Percentiles rank a stretch among this genome's conserved stretches.
phyloP scores from a whole-genome alignment of 352 stramenopile species.

The Thalassiosira livingstoniorum region DNA sequence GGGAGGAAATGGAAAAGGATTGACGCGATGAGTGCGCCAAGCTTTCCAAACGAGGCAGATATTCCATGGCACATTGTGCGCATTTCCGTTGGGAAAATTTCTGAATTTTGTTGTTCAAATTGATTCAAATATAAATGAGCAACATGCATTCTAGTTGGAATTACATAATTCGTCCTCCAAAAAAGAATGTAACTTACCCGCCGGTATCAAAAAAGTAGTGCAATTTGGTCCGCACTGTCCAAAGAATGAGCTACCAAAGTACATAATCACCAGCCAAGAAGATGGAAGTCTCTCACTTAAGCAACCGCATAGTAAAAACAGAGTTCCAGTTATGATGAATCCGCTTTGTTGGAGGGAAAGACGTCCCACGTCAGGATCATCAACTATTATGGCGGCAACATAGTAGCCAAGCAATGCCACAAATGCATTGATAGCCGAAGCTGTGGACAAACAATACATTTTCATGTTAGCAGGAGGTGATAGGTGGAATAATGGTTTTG shows the following conservation, averaged over 20 bases:
- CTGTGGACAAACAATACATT: too few species aligned
- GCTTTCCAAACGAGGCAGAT: constrained; percentile 89
- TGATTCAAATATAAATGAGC: not conserved
- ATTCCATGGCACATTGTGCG: constrained; percentile 90
- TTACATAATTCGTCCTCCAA: too few species aligned
- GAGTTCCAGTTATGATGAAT: constrained; percentile 76
- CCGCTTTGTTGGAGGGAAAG: constrained; percentile 72
- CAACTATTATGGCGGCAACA: constrained; percentile 74
- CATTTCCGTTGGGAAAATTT: constrained; percentile 91
- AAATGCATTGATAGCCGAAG: constrained; percentile 76
- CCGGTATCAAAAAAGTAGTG: constrained; percentile 90
- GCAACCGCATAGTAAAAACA: constrained; percentile 80
- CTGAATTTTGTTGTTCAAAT: too few species aligned
- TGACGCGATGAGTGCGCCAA: constrained; percentile 85
- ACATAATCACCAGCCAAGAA: constrained; percentile 70
- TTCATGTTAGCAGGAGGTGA: too few species aligned
- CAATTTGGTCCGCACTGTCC: constrained; percentile 84
- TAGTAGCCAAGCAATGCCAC: constrained; percentile 84
- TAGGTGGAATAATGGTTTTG: too few species aligned
- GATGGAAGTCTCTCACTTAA: constrained; percentile 65
- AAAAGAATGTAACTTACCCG: constrained; percentile 20
- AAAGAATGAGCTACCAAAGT: constrained; percentile 81
- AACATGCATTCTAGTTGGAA: too few species aligned
- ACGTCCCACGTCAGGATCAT: constrained; percentile 73
- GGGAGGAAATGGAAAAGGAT: constrained; percentile 73